Evolutionary conservation across 176 grass and related monocot species (phyloP).

Genomic region (Lolium rigidum): DNA sequence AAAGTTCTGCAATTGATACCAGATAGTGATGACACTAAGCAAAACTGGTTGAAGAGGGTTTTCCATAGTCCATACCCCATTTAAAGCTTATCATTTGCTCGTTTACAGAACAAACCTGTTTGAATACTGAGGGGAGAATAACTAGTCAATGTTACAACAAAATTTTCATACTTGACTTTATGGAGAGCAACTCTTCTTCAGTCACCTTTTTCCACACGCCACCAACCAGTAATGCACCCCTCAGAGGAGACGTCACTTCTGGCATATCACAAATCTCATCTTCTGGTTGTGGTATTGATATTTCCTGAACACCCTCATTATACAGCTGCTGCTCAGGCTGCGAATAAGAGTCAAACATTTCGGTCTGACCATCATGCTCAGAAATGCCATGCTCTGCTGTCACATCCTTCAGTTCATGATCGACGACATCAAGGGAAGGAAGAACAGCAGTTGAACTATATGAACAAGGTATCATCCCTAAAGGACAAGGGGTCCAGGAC

Average conservation of each 20-base stretch:
- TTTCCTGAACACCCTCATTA: constrained; percentile 42
- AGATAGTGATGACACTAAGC: background rate
- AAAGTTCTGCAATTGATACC: background rate
- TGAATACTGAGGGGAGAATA: background rate
- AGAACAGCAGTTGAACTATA: constrained; percentile 88
- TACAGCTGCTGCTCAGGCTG: constrained; percentile 23
- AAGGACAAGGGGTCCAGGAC: constrained; percentile 77
- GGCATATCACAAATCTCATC: constrained; percentile 38
- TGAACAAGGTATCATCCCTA: constrained; percentile 83
- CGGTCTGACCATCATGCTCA: constrained; percentile 33
- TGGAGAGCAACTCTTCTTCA: constrained; percentile 54
- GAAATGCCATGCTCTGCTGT: constrained; percentile 29
- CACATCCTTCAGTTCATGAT: constrained; percentile 2
- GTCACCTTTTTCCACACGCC: constrained; percentile 65
- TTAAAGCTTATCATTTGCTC: background rate
- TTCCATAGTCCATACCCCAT: background rate
- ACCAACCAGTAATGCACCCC: constrained; percentile 58
- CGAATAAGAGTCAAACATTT: constrained; percentile 34
- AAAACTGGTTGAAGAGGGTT: background rate
- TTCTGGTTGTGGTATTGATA: constrained; percentile 37
- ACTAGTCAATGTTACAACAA: constrained; percentile 38
- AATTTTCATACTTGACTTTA: constrained; percentile 44
- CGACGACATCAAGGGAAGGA: constrained; percentile 50
- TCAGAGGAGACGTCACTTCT: constrained; percentile 36
- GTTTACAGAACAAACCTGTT: background rate